Evolutionary conservation across 352 stramenopile species (phyloP), one percentile per base, ranked within the genome.

Genomic region (Globisporangium spinosum): DNA sequence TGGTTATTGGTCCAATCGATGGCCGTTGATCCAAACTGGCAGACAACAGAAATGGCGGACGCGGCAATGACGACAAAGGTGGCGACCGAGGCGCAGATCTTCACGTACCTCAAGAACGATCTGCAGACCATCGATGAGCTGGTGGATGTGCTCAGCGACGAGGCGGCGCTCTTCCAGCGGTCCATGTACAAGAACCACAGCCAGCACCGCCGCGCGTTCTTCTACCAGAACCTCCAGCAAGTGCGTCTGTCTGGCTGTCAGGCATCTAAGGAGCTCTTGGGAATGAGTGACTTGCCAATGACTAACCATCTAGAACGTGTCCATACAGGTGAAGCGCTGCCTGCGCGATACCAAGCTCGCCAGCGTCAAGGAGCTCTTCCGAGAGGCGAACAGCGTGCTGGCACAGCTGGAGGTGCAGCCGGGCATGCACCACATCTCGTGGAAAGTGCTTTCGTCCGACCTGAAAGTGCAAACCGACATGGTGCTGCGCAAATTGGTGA

Each of bases 161-260:
- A 95, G 54, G 72, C 83, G 3, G 58, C 66, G 43, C 69, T 95
- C 12, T 93, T 94, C 63, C 85, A 90, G 68, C 84, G 83, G 32
- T 80, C 65, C 17, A 92, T 96, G 81, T 96, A 96, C 79, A 96
- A 94, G 69, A 96, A 96, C 68, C 83, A 91, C 59, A 96, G 83
- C 71, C 88, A 96, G 72, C 88, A 96, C 64, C 86, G 88, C 2
- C 86, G 88, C 23, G 82, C 86, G 8, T 85, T 84, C 43, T 96
- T 92, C 72, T 96, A 82, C 68, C 80, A 91, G 71, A 83, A 93
- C 63, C 74, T 95, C 40, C 80, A 94, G 70, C 73, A 90, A 51
- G 80, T 87, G 3, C 35, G 59, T 66, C 43, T 10, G 43, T 7
- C 40, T 45, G 15, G 2, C 43, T 45, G 15, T 10, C 43, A 51